phyloP scores from a whole-genome alignment of 805 yeast genomes.

The Candida wancherniae region DNA sequence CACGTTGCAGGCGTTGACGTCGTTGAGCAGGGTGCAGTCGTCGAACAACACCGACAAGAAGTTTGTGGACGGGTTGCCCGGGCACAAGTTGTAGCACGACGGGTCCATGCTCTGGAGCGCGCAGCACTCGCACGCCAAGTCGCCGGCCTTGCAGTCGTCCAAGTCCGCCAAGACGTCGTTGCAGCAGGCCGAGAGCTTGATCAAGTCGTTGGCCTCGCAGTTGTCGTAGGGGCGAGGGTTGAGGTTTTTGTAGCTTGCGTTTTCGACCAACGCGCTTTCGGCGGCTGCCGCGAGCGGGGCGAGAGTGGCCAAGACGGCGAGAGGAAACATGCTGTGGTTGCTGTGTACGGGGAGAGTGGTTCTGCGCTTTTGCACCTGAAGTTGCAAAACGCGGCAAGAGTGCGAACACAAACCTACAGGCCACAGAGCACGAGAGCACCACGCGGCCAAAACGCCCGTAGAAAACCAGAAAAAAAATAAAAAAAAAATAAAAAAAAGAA shows the following conservation, averaged over 20 bases:
- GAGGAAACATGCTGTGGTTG: too few species aligned
- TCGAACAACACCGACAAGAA: conserved; percentile 41
- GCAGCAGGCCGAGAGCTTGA: conserved; percentile 41
- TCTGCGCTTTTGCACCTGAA: too few species aligned
- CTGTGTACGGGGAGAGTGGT: too few species aligned
- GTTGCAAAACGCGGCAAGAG: too few species aligned
- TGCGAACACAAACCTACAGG: too few species aligned
- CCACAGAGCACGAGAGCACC: too few species aligned
- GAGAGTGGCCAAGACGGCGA: too few species aligned
- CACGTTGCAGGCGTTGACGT: conserved; percentile 46
- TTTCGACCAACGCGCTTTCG: conserved; percentile 18
- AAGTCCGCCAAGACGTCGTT: conserved; percentile 42
- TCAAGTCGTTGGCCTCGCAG: conserved; percentile 43
- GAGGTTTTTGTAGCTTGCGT: conserved; percentile 43
- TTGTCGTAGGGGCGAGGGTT: conserved; percentile 37
- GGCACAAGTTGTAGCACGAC: conserved; percentile 46
- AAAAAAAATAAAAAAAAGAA: too few species aligned
- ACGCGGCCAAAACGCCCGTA: too few species aligned
- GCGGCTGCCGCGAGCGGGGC: conserved; percentile 3
- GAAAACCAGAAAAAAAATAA: too few species aligned
- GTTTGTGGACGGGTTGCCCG: conserved; percentile 44
- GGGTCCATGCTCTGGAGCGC: conserved; percentile 46
- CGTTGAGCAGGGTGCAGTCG: conserved; percentile 44
- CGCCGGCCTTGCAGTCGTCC: conserved; percentile 49
- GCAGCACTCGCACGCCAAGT: conserved; percentile 54